Conservation (phyloP, 208 protist species). For the Acanthamoeba healyi region DNA sequence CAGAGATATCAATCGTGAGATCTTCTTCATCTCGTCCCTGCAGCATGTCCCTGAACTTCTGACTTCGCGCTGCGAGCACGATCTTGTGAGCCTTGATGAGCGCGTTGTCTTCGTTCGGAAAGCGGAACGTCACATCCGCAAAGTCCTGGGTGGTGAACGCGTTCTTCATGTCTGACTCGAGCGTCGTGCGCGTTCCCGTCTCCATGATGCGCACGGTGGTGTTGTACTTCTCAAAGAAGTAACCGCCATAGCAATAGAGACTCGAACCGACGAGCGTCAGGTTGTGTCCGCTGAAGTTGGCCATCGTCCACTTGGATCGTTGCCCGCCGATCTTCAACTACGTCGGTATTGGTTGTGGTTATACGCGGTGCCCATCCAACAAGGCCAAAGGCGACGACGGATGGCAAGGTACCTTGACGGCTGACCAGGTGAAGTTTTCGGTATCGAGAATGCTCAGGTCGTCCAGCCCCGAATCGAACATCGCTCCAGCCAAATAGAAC, state of each 20-base stretch:
- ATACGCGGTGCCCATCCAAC: too few species aligned
- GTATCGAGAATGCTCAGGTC: slow-evolving; percentile 51
- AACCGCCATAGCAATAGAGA: slow-evolving; percentile 59
- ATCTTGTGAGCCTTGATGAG: slow-evolving; percentile 44
- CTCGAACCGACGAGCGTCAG: slow-evolving; percentile 39
- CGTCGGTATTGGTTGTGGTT: too few species aligned
- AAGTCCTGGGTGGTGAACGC: slow-evolving; percentile 47
- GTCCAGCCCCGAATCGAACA: slow-evolving; percentile 55
- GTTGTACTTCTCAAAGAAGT: slow-evolving; percentile 69
- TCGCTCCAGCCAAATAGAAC: slow-evolving; percentile 52
- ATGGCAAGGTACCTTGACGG: slow-evolving; percentile 26
- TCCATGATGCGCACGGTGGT: slow-evolving; percentile 52
- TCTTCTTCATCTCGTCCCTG: background rate
- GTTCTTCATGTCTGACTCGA: slow-evolving; percentile 57
- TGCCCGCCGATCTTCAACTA: slow-evolving; percentile 42
- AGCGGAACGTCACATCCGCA: slow-evolving; percentile 58
- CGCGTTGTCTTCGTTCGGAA: slow-evolving; percentile 36
- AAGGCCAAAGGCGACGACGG: too few species aligned
- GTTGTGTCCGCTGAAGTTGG: slow-evolving; percentile 58
- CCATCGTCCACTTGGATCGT: slow-evolving; percentile 57
- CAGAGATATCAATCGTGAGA: background rate
- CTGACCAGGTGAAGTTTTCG: slow-evolving; percentile 44
- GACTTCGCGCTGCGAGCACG: slow-evolving; percentile 33
- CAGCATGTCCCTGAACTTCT: background rate
- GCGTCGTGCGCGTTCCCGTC: slow-evolving; percentile 14